Conservation (phyloP, 2,329 filamentous ascomycete species). For the Rhynchosporium graminicola region DNA sequence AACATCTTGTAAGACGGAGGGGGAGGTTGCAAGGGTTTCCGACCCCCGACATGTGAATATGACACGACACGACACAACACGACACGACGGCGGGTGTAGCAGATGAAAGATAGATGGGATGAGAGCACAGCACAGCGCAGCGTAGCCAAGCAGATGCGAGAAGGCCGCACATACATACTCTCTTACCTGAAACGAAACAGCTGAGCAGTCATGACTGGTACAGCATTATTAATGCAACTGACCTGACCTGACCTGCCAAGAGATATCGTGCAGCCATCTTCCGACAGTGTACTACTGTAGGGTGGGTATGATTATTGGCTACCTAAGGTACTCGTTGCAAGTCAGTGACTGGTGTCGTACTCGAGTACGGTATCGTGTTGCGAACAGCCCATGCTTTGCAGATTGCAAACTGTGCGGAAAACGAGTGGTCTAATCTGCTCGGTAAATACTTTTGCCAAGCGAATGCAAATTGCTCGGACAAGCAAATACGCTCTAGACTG, state of each 20-base stretch:
- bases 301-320: no score
- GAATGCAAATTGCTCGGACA: no score
- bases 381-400: no score
- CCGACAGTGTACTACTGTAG: not conserved
- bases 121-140: not conserved
- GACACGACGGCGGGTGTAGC: conserved; percentile 13
- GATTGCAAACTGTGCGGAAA: no score
- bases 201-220: conserved; percentile 11
- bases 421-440: no score
- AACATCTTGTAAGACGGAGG: not conserved
- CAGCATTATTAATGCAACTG: conserved; percentile 19
- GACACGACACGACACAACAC: not conserved
- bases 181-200: conserved; percentile 28
- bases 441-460: no score
- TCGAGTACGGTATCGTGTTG: no score
- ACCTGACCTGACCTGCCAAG: conserved; percentile 17
- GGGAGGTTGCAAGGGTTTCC: not conserved
- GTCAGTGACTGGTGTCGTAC: no score
- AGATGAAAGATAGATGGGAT: conserved; percentile 4
- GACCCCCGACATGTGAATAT: conserved; percentile 1
- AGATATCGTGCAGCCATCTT: conserved; percentile 2
- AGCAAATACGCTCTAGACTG: not conserved
- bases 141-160: conserved; percentile 9
- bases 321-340: no score
- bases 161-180: conserved; percentile 4